Base-by-base conservation (phyloP, 306 rosid genomes). In the Argentina anserina region DNA sequence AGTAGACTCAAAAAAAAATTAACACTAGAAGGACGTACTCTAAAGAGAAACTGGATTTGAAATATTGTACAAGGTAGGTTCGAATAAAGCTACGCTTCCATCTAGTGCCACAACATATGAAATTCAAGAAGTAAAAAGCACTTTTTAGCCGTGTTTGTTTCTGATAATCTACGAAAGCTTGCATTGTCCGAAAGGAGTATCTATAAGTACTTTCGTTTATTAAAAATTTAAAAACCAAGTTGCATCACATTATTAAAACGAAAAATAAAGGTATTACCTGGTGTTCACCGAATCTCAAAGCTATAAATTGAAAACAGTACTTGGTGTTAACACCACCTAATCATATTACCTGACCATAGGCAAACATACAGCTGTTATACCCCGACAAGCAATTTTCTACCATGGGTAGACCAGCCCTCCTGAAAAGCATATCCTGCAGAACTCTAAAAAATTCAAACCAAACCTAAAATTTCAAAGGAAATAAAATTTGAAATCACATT, bases 311-410 rank as follows among this genome's bases (percentile, higher is more conserved):
- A 36, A 13, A 37, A 29, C 55, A 18, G 13, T 18, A 29, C 18
- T 25, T 15, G 42, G 60, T 7, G 40, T 29, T 45, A 49, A 78
- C 40, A 74, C 45, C 4, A 33, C 58, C 21, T 68, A 62, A 66
- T 47, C 60, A 41, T 37, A 34, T 76, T 89, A 94, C 99, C 96
- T 94, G 99, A 52, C 99, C 99, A 53, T 91, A 94, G 34, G 99
- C 97, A 82, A 94, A 94, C 97, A 94, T 91, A 74, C 99, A 94
- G 64, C 99, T 94, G 79, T 94, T 88, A 68, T 94, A 94, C 70
- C 99, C 99, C 0, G 96, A 94, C 61, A 94, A 86, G 81, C 99
- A 94, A 75, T 94, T 94, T 82, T 94, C 99, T 50, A 94, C 96
- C 97, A 94, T 94, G 6, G 99, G 95, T 77, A 94, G 86, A 81